Conservation (phyloP, 495 filamentous ascomycete species). For the Trichoderma orchidacearum region DNA sequence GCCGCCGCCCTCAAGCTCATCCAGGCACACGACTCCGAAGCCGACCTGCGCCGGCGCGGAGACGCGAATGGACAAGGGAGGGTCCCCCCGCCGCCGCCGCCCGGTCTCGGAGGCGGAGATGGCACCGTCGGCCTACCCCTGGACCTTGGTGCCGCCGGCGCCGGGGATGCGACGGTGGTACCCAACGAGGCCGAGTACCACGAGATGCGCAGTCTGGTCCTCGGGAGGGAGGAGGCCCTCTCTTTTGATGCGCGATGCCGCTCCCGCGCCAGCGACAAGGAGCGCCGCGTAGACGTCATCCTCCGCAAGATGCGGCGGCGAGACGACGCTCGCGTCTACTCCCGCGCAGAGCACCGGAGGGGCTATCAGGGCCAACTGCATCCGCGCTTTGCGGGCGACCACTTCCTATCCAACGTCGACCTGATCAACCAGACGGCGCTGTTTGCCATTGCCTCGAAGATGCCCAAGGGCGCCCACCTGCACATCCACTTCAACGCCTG, state of each 20-base stretch:
- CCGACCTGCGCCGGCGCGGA: background rate
- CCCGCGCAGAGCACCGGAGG: conserved; percentile 3
- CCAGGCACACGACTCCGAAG: background rate
- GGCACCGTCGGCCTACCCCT: background rate
- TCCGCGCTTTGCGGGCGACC: conserved; percentile 22
- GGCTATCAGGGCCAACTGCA: conserved; percentile 18
- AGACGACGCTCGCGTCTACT: conserved; percentile 17
- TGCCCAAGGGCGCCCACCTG: conserved; percentile 42
- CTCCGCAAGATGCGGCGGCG: conserved; percentile 15
- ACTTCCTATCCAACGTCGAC: conserved; percentile 33
- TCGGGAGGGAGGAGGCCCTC: conserved; percentile 7
- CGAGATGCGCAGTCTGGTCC: background rate
- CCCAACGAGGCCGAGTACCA: background rate
- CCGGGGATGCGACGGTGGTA: background rate
- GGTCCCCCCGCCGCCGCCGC: no score
- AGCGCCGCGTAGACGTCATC: conserved; percentile 16
- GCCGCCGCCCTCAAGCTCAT: background rate
- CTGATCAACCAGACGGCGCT: conserved; percentile 31
- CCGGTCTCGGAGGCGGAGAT: background rate
- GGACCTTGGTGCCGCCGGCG: background rate
- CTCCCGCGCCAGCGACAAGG: conserved; percentile 4
- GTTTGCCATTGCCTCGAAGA: conserved; percentile 21
- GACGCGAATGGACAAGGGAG: no score
- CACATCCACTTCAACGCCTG: conserved; percentile 46
- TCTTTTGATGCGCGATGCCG: conserved; percentile 11